These are phyloP conservation scores for Protomyces arabidopsidicola DNA, from an alignment of 1,139 yeast genomes.

Conservation along the genomic window DNA sequence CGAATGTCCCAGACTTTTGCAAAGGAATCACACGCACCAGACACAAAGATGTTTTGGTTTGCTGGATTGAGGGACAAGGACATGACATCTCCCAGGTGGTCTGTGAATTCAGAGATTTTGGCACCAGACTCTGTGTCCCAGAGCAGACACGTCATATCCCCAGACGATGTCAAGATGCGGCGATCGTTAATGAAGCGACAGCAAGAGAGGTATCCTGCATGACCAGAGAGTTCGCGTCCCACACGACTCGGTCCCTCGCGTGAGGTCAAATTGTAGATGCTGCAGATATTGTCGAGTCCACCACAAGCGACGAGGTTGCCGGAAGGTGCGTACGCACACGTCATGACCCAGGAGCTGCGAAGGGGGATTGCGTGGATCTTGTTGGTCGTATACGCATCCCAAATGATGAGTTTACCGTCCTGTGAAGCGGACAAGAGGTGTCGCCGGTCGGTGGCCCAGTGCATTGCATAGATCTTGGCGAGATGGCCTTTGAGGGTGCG, in stretches of 20 bases:
- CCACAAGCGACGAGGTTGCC: constrained; percentile 69
- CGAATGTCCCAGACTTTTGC: constrained; percentile 71
- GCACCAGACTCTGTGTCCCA: constrained; percentile 74
- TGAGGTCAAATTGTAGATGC: constrained; percentile 53
- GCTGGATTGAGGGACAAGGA: constrained; percentile 45
- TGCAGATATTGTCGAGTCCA: constrained; percentile 74
- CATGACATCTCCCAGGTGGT: constrained; percentile 78
- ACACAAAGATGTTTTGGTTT: constrained; percentile 48
- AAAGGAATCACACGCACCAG: constrained; percentile 74
- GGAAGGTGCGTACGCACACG: constrained; percentile 68
- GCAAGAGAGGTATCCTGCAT: constrained; percentile 75
- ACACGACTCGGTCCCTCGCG: constrained; percentile 32
- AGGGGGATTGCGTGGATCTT: constrained; percentile 61
- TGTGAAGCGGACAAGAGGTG: constrained; percentile 70
- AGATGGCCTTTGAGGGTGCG: constrained; percentile 56
- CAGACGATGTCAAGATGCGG: constrained; percentile 66
- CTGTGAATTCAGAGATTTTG: constrained; percentile 55
- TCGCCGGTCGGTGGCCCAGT: constrained; percentile 62
- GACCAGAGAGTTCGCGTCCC: constrained; percentile 48
- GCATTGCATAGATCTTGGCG: constrained; percentile 63
- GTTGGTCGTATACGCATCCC: constrained; percentile 74
- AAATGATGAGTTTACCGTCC: constrained; percentile 77
- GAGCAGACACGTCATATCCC: constrained; percentile 72
- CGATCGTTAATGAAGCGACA: constrained; percentile 59
- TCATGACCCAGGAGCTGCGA: constrained; percentile 66